phyloP scores from a whole-genome alignment of 257 asterid species.

The Sherardia arvensis region DNA sequence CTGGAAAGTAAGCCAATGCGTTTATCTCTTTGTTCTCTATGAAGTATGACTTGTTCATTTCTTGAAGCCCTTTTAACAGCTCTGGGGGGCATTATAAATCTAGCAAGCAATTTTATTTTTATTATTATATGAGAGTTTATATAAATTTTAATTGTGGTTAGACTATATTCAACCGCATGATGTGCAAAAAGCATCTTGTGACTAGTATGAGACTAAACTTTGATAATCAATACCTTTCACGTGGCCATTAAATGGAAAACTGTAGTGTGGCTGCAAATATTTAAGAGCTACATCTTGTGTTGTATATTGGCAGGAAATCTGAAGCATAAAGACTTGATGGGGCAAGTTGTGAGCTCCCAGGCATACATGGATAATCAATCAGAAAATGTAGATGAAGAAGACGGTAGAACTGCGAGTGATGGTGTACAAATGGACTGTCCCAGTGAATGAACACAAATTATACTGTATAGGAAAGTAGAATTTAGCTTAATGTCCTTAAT shows the following conservation, averaged over 20 bases:
- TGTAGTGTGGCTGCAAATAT: background rate
- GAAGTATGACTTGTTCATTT: background rate
- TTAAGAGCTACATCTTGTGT: conserved; percentile 6
- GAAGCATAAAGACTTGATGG: conserved; percentile 78
- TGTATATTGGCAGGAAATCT: conserved; percentile 54
- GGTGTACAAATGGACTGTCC: conserved; percentile 21
- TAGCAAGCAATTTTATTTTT: too few relatives aligned
- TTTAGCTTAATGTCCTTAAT: background rate
- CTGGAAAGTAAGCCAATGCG: background rate
- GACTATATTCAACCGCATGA: background rate
- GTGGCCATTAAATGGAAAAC: too few relatives aligned
- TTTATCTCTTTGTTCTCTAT: background rate
- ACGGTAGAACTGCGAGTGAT: conserved; percentile 23
- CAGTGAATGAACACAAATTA: conserved; percentile 6
- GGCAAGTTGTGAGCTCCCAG: conserved; percentile 80
- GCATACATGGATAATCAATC: conserved; percentile 54
- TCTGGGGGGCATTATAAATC: too few relatives aligned
- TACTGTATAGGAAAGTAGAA: background rate
- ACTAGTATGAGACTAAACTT: background rate
- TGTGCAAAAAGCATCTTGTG: background rate
- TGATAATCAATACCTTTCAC: background rate
- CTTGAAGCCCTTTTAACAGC: background rate
- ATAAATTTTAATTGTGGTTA: too few relatives aligned
- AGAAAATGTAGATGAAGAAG: conserved; percentile 24
- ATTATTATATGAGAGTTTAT: too few relatives aligned